Base-by-base conservation (phyloP, 1,284 basidiomycete genomes). In the Sanghuangporus baumii region DNA sequence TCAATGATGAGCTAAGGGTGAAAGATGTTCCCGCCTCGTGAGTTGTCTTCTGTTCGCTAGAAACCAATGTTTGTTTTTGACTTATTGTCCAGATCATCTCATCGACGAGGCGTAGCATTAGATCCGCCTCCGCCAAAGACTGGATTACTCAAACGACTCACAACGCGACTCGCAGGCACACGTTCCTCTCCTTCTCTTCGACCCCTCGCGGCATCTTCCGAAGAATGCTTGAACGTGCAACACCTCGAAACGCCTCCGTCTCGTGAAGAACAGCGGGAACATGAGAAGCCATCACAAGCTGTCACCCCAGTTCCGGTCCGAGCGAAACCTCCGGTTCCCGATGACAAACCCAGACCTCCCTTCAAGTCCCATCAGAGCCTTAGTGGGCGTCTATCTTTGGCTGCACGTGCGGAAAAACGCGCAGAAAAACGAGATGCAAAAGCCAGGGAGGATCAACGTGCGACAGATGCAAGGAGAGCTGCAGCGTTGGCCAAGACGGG, bases 111-210 rank as follows among this genome's bases (percentile, higher is more conserved):
- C 2, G 16, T 2, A 16, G 11, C 16, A 11, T 9, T 16, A 41
- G 40, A 41, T 4, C 40, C 41, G 18, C 2, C 47, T 20, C 18
- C 47, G 14, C 47, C 55, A 43, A 58, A 58, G 34, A 20, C 57
- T 9, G 57, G 57, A 9, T 2, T 58, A 2, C 26, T 58, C 23
- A 58, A 58, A 36, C 40, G 41, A 16, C 40, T 58, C 8, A 31
- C 40, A 37, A 58, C 43, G 43, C 40, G 57, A 9, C 23, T 58
- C 12, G 57, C 23, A 6, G 37, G 37, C 2, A 38, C 55, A 20
- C 57, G 57, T 31, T 58, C 57, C 5, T 47, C 57, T 23, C 46
- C 57, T 12, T 47, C 46, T 9, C 43, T 48, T 46, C 57, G 57
- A 12, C 57, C 57, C 18, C 7, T 34, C 37, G 26, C 55, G 14